Evolutionary conservation across 805 yeast genomes (phyloP).

Genomic region (Pichia rugopelliculosa): DNA sequence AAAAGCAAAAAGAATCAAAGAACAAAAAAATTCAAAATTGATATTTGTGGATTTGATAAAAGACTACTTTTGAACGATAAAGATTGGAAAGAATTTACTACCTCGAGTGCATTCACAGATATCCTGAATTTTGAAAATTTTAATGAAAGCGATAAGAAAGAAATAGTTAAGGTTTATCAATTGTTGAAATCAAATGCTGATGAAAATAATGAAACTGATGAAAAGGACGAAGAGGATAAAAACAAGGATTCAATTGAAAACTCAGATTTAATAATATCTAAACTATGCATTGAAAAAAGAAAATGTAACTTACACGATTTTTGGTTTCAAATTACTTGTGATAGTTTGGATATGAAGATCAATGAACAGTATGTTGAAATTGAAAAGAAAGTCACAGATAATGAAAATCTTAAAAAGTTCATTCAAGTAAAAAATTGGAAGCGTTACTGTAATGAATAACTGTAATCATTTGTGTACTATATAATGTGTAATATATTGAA

Average conservation of each 20-base stretch:
- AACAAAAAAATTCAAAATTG: slow-evolving; percentile 32
- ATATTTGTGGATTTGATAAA: slow-evolving; percentile 47
- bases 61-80: slow-evolving; percentile 14
- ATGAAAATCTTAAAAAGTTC: slow-evolving; percentile 25
- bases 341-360: slow-evolving; percentile 31
- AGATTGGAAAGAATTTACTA: slow-evolving; percentile 19
- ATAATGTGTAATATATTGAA: not conserved
- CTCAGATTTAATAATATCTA: not conserved
- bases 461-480: not conserved
- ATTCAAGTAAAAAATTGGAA: slow-evolving; percentile 32
- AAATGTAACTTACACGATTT: slow-evolving; percentile 47
- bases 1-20: slow-evolving; percentile 17
- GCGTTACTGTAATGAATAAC: slow-evolving; percentile 4
- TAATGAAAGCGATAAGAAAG: slow-evolving; percentile 8
- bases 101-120: slow-evolving; percentile 10
- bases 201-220: slow-evolving; percentile 1
- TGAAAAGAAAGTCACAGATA: slow-evolving; percentile 10
- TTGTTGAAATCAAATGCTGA: not conserved
- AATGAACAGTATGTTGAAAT: slow-evolving; percentile 20
- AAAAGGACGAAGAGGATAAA: not conserved
- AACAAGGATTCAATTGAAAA: not conserved
- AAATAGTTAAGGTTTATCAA: slow-evolving; percentile 13
- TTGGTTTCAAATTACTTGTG: slow-evolving; percentile 28
- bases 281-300: slow-evolving; percentile 37
- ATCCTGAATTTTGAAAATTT: slow-evolving; percentile 5